Evolutionary conservation across 345 rosid species (phyloP).

Genomic region (Populus simonii): DNA sequence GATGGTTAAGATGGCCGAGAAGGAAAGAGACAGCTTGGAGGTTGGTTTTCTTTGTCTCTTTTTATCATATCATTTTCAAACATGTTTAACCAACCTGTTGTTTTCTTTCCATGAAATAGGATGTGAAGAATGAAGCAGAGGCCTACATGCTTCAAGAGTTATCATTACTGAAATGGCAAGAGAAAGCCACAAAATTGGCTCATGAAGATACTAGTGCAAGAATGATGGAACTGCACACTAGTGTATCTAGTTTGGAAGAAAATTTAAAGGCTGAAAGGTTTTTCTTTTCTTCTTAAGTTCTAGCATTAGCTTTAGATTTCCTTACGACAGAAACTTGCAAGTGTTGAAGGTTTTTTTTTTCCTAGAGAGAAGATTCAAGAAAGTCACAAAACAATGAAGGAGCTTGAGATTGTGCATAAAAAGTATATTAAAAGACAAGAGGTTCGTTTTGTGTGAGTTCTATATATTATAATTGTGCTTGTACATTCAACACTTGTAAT

Average conservation of each 20-base stretch:
- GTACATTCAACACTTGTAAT: neutral
- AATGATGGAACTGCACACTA: conserved; percentile 55
- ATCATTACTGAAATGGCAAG: conserved; percentile 86
- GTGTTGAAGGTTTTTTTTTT: neutral
- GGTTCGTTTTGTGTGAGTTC: conserved; percentile 46
- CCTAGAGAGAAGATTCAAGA: conserved; percentile 75
- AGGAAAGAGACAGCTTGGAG: conserved; percentile 94
- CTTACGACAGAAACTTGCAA: neutral
- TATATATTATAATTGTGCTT: conserved; percentile 10
- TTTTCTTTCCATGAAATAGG: conserved; percentile 44
- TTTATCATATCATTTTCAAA: neutral
- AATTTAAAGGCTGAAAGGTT: conserved; percentile 68
- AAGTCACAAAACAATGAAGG: conserved; percentile 58
- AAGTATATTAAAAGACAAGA: conserved; percentile 71
- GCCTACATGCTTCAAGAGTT: conserved; percentile 90
- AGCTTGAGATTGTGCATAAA: conserved; percentile 69
- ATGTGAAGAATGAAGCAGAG: conserved; percentile 92
- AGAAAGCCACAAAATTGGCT: conserved; percentile 80
- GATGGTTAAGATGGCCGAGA: conserved; percentile 95
- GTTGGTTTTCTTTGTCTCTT: conserved; percentile 41
- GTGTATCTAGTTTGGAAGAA: conserved; percentile 59
- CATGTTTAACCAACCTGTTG: conserved; percentile 12
- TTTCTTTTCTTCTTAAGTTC: neutral
- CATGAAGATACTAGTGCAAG: conserved; percentile 58
- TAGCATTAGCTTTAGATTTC: neutral